A percentile compares a stretch with the other conserved stretches of the same genome.
Conservation (phyloP, 1,284 basidiomycete species). For the Sporisorium exsertum region DNA sequence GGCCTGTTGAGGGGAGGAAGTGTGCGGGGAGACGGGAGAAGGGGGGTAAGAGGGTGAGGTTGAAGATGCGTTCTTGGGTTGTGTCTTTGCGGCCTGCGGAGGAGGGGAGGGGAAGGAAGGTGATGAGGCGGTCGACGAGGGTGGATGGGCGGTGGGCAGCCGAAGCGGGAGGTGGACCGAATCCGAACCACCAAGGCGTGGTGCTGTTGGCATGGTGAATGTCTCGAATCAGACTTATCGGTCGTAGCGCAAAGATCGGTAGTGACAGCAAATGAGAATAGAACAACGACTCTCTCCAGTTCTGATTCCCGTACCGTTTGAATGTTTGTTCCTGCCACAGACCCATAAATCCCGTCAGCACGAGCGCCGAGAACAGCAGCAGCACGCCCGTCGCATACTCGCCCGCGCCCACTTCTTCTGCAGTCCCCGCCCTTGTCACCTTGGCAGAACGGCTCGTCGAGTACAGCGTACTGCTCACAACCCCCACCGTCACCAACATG, state of each 20-base stretch:
- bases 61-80: conserved; percentile 46
- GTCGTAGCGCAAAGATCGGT: conserved; percentile 74
- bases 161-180: conserved; percentile 15
- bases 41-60: conserved; percentile 43
- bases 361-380: conserved; percentile 80
- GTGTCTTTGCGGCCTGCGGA: not conserved
- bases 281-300: conserved; percentile 92
- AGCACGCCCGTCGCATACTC: conserved; percentile 79
- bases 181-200: conserved; percentile 51
- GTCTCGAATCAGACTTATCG: conserved; percentile 22
- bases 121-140: not conserved
- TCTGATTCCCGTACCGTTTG: conserved; percentile 74
- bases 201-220: conserved; percentile 50
- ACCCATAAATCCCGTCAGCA: conserved; percentile 85
- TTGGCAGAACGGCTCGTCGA: conserved; percentile 64
- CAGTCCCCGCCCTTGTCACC: not conserved
- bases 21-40: conserved; percentile 11
- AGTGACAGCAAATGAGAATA: conserved; percentile 78
- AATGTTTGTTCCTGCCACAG: conserved; percentile 87
- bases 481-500: conserved; percentile 82
- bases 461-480: conserved; percentile 84
- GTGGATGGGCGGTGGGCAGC: not conserved
- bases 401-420: conserved; percentile 17
- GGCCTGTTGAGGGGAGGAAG: conserved; percentile 12
- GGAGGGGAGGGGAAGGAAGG: conserved; percentile 5